Base-by-base conservation (phyloP, 2,329 filamentous ascomycete genomes). In the Beauveria asiatica region DNA sequence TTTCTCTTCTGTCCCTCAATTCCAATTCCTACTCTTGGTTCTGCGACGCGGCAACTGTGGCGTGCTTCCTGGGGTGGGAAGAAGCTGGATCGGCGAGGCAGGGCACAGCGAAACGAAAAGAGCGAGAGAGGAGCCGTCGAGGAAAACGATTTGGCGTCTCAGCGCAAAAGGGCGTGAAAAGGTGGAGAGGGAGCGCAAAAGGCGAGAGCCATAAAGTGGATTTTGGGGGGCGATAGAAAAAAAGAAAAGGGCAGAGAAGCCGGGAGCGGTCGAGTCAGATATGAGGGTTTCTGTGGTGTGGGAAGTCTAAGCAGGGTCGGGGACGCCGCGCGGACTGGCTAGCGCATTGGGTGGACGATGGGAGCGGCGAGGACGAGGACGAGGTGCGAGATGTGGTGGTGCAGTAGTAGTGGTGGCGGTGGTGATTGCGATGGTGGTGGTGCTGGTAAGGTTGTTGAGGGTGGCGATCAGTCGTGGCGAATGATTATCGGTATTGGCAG, bases 131-230 rank as follows among this genome's bases (percentile, higher is more conserved):
- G 42, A 21, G 51, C 33, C 17, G 10, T 11, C 13, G 55, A 30
- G 55, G 37, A 44, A 44, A 44, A 39, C 17, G 25, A 51, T 10
- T 23, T 17, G 55, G 48, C 56, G 56, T 58, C 56, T 58, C 56
- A 58, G 56, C 56, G 48, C 46, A 58, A 58, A 44, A 58, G 56
- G 56, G 56, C 46, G 56, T 58, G 30, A 23, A 30, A 45, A 23
- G 25, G 56, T 51, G 56, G 56, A 50, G 56, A 33, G 27, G 56
- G 33, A 21, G 56, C 48, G 45, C 55, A 27, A 45, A 39, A 25
- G 42, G 27, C 54, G 42, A 57, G 55, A 9, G 55, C 54, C 44
- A 57, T 57, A n/a, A 49, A 57, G 54, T 57, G 54, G 54, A 46
- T 45, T 27, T 30, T 49, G 25, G 42, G 42, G 37, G 44, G 19